These are phyloP conservation scores for Kokia cookei DNA, from an alignment of 441 rosid species.

Conservation along the genomic window DNA sequence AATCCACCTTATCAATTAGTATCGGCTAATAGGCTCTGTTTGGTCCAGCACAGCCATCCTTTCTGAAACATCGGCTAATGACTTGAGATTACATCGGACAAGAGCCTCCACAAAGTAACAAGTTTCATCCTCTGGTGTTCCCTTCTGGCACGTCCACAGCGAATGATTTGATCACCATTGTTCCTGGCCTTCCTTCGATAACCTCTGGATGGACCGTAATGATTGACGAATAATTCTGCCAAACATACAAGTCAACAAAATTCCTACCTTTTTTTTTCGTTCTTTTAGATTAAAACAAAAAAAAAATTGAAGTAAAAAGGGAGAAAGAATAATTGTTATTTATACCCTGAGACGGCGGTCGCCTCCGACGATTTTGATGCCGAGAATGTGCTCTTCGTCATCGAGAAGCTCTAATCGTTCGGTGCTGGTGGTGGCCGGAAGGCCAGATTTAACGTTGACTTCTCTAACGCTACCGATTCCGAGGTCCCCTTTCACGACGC, in stretches of 20 bases:
- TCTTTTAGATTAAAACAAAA: background rate
- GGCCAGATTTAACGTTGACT: constrained; percentile 89
- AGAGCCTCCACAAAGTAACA: constrained; percentile 83
- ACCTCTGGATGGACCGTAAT: constrained; percentile 83
- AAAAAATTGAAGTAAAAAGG: background rate
- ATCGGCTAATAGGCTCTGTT: constrained; percentile 31
- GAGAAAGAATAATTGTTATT: background rate
- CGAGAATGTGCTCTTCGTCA: constrained; percentile 88
- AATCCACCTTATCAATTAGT: constrained; percentile 5
- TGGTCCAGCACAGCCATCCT: constrained; percentile 76
- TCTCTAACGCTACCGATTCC: constrained; percentile 86
- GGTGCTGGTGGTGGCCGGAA: constrained; percentile 93
- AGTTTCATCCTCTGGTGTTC: constrained; percentile 84
- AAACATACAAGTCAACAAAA: background rate
- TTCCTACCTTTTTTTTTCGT: background rate
- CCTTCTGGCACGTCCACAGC: constrained; percentile 88
- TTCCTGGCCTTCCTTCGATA: constrained; percentile 76
- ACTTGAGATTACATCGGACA: constrained; percentile 71
- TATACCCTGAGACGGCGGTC: constrained; percentile 89
- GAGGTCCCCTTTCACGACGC: constrained; percentile 63
- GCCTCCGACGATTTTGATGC: constrained; percentile 78
- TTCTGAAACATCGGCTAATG: constrained; percentile 75
- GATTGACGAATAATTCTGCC: constrained; percentile 79
- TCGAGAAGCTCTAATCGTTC: constrained; percentile 82
- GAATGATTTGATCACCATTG: constrained; percentile 85